phyloP scores from a whole-genome alignment of 2,329 filamentous ascomycete genomes.

The Calonectria pseudoturangicola region DNA sequence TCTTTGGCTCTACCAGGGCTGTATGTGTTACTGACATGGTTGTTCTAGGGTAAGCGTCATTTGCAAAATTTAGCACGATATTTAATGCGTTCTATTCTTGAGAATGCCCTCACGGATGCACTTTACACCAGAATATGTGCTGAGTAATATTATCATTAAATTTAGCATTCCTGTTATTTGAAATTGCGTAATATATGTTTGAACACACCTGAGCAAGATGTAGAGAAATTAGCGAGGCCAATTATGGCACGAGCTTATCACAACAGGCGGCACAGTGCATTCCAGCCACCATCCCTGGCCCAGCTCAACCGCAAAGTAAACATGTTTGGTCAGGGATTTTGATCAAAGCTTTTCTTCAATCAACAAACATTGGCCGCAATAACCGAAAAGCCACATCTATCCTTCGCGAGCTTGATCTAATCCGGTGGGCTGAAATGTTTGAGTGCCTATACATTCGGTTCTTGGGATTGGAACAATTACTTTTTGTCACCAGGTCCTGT shows the following conservation, averaged over 20 bases:
- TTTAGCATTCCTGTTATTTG: background rate
- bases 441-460: background rate
- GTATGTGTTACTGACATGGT: no score
- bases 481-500: background rate
- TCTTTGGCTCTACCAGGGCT: no score
- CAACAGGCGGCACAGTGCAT: background rate
- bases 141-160: background rate
- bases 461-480: background rate
- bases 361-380: background rate
- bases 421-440: background rate
- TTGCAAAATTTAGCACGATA: no score
- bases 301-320: background rate
- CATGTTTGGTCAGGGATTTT: background rate
- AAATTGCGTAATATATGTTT: constrained; percentile 1
- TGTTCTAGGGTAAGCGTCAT: no score
- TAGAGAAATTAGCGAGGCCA: background rate
- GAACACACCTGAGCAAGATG: no score
- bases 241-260: background rate
- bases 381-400: background rate
- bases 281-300: background rate
- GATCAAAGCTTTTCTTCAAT: background rate
- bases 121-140: no score
- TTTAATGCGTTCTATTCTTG: background rate
- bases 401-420: no score
- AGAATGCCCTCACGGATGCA: no score